Evolutionary conservation across 345 rosid species (phyloP).

Genomic region (Populus euphratica): DNA sequence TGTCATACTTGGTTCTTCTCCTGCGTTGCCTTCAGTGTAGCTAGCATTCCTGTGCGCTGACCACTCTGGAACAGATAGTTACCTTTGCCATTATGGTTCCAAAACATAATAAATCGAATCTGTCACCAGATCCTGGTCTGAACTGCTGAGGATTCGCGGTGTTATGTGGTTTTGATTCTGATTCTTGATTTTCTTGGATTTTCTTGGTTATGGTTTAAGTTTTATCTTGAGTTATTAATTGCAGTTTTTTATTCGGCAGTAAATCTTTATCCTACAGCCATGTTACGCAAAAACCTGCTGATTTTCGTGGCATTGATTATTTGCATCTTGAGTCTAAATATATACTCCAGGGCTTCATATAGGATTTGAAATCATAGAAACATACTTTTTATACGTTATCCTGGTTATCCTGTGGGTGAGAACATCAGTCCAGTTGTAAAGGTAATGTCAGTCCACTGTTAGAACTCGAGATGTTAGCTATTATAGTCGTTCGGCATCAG

Average conservation of each 20-base stretch:
- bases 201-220: neutral
- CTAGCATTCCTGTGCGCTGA: neutral
- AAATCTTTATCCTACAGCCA: neutral
- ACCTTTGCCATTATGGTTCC: neutral
- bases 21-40: neutral
- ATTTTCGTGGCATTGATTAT: neutral
- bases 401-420: neutral
- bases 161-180: neutral
- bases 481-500: neutral
- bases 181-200: neutral
- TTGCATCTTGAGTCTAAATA: too few species aligned
- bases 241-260: neutral
- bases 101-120: neutral
- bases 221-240: neutral
- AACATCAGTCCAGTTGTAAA: neutral
- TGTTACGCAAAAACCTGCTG: neutral
- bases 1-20: neutral
- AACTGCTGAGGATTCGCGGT: neutral
- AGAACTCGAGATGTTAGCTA: neutral
- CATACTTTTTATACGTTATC: neutral
- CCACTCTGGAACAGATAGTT: neutral
- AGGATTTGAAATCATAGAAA: too few species aligned
- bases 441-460: neutral
- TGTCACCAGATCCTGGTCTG: neutral
- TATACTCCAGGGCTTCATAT: too few species aligned